A percentile compares a stretch with the other conserved stretches of the same genome.
These are phyloP conservation scores for Abrus pulchellus DNA, from an alignment of 306 rosid genomes.

Conservation along the genomic window DNA sequence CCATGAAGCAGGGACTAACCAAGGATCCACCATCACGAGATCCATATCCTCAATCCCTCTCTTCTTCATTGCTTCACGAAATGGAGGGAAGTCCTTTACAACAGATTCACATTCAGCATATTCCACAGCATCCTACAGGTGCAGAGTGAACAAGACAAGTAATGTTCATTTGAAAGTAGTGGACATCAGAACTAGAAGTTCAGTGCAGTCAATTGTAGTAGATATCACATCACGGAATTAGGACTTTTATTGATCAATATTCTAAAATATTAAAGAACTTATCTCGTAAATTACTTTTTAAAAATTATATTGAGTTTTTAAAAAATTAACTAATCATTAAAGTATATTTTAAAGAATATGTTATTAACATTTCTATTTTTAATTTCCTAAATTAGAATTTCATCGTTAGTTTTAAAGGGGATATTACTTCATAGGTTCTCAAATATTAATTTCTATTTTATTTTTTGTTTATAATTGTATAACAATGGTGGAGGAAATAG, in stretches of 20 bases:
- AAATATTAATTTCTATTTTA: no score
- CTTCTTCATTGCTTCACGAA: slow-evolving; percentile 85
- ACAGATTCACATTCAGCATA: slow-evolving; percentile 91
- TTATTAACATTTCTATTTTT: background rate
- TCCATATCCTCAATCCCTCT: slow-evolving; percentile 93
- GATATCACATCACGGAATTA: background rate
- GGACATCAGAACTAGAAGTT: background rate
- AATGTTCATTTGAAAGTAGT: slow-evolving; percentile 9
- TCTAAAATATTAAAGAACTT: no score
- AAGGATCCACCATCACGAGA: slow-evolving; percentile 89
- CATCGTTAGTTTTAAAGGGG: background rate
- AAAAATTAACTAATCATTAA: no score
- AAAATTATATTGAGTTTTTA: no score
- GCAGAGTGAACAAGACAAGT: slow-evolving; percentile 17
- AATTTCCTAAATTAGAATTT: background rate
- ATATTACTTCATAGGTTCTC: background rate
- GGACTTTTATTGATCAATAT: background rate
- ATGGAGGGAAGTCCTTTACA: slow-evolving; percentile 76
- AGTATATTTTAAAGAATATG: no score
- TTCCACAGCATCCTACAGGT: slow-evolving; percentile 76
- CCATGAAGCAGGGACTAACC: slow-evolving; percentile 57
- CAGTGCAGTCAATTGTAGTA: slow-evolving; percentile 2
- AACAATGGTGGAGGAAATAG: no score
- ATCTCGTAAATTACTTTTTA: no score
- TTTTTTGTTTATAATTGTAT: no score